Evolutionary conservation across 768 basidiomycete species (phyloP).

Genomic region (Mrakia frigida): DNA sequence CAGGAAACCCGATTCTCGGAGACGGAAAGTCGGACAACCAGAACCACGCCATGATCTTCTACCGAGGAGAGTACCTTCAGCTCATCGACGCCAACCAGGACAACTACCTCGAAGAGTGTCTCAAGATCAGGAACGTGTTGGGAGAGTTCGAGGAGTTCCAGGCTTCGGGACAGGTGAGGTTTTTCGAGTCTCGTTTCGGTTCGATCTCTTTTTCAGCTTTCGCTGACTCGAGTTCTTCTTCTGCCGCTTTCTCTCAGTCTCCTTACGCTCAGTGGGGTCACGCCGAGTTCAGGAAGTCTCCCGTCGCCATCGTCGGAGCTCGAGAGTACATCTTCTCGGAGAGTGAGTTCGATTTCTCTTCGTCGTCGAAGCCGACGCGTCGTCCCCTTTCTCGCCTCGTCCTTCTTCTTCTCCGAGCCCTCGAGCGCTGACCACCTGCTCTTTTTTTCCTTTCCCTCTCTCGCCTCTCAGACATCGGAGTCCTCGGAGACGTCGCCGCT

Average conservation of each 20-base stretch:
- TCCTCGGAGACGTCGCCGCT: constrained; percentile 94
- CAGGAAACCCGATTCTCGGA: constrained; percentile 97
- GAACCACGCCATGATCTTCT: constrained; percentile 99
- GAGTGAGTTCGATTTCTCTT: constrained; percentile 43
- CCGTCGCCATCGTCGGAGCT: constrained; percentile 95
- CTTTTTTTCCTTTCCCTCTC: neutral
- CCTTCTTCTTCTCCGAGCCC: too few relatives aligned
- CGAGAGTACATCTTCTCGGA: constrained; percentile 99
- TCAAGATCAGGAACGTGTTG: constrained; percentile 98
- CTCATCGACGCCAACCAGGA: constrained; percentile 99
- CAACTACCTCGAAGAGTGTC: constrained; percentile 98
- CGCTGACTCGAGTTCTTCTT: neutral
- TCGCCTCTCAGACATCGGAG: constrained; percentile 64
- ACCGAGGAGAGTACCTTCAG: constrained; percentile 97
- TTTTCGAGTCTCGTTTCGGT: neutral
- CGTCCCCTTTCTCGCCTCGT: neutral
- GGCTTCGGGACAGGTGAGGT: constrained; percentile 61
- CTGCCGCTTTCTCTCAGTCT: constrained; percentile 46
- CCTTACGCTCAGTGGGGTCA: constrained; percentile 88
- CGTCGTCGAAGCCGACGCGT: neutral
- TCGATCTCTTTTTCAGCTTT: neutral
- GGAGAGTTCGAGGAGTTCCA: constrained; percentile 94
- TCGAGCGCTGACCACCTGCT: neutral
- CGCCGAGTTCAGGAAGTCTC: constrained; percentile 78
- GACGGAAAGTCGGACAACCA: constrained; percentile 99